phyloP scores from a whole-genome alignment of 306 rosid species.

The Vigna angularis region DNA sequence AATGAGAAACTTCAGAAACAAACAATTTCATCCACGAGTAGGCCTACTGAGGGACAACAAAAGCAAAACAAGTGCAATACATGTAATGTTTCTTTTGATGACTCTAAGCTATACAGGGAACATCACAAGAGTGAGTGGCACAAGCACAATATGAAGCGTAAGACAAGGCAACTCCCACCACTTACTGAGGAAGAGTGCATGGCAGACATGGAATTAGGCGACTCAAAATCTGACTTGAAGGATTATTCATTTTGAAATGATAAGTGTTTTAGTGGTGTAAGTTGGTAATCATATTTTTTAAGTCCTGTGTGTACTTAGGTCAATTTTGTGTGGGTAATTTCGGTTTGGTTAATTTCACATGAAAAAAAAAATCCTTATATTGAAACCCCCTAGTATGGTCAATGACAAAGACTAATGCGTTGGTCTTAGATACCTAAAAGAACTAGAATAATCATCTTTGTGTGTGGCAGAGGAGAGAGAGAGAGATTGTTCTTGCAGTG shows the following conservation, averaged over 20 bases:
- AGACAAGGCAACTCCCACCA: slow-evolving; percentile 80
- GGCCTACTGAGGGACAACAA: slow-evolving; percentile 54
- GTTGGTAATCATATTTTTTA: background rate
- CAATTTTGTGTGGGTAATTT: slow-evolving; percentile 34
- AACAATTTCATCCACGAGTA: slow-evolving; percentile 54
- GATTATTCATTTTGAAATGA: slow-evolving; percentile 79
- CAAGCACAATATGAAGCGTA: slow-evolving; percentile 87
- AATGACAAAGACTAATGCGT: no score
- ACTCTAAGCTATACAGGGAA: slow-evolving; percentile 74
- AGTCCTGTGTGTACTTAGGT: slow-evolving; percentile 11
- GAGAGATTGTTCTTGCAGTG: no score
- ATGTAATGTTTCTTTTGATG: slow-evolving; percentile 65
- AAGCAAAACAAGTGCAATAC: slow-evolving; percentile 81
- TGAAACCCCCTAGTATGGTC: background rate
- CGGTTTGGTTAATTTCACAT: slow-evolving; percentile 25
- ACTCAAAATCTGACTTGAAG: slow-evolving; percentile 75
- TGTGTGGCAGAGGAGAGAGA: no score
- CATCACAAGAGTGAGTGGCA: slow-evolving; percentile 97
- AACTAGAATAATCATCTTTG: no score
- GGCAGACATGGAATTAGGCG: slow-evolving; percentile 68
- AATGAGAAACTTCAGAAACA: slow-evolving; percentile 73
- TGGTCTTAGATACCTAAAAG: no score
- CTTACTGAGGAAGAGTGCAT: slow-evolving; percentile 81
- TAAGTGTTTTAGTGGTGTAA: background rate
- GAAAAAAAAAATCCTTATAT: background rate